These are phyloP conservation scores for Chlamydomonas sphaeroides DNA, from an alignment of 139 green algal species.

Conservation along the genomic window DNA sequence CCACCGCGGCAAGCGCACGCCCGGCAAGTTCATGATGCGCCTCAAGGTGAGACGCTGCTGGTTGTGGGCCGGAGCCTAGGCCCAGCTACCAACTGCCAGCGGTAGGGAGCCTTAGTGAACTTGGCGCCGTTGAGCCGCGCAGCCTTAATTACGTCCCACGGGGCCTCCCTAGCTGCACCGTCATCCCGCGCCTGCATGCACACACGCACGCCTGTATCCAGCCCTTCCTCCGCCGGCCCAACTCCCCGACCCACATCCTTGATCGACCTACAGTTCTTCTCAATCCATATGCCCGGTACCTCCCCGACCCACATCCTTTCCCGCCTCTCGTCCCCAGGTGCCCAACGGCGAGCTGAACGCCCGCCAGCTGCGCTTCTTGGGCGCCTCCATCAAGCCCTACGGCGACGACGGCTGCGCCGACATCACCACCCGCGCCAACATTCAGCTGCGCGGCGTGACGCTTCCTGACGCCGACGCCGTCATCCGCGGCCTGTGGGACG, in stretches of 20 bases:
- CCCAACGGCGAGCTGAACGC: slow-evolving; percentile 89
- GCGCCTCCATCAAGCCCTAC: slow-evolving; percentile 76
- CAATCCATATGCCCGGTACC: neutral
- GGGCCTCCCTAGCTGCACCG: too few relatives aligned
- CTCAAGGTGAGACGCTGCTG: too few relatives aligned
- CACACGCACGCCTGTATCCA: too few relatives aligned
- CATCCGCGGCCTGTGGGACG: slow-evolving; percentile 24
- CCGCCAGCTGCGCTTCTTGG: slow-evolving; percentile 81
- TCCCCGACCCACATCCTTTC: neutral
- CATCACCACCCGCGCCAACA: slow-evolving; percentile 97
- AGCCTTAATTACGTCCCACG: too few relatives aligned
- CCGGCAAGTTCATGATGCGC: slow-evolving; percentile 98
- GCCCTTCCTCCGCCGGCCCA: too few relatives aligned
- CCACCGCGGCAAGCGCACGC: slow-evolving; percentile 92
- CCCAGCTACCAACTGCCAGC: too few relatives aligned
- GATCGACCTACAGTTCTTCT: neutral
- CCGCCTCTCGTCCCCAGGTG: slow-evolving; percentile 63
- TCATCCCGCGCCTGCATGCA: too few relatives aligned
- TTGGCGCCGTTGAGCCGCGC: too few relatives aligned
- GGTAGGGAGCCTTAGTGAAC: too few relatives aligned
- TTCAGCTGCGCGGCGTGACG: slow-evolving; percentile 93
- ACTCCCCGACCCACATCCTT: too few relatives aligned
- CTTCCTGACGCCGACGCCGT: slow-evolving; percentile 56
- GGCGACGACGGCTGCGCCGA: slow-evolving; percentile 91
- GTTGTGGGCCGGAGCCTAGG: neutral